Conservation (phyloP, 1,284 basidiomycete genomes). For the Lignosus rhinocerotis region DNA sequence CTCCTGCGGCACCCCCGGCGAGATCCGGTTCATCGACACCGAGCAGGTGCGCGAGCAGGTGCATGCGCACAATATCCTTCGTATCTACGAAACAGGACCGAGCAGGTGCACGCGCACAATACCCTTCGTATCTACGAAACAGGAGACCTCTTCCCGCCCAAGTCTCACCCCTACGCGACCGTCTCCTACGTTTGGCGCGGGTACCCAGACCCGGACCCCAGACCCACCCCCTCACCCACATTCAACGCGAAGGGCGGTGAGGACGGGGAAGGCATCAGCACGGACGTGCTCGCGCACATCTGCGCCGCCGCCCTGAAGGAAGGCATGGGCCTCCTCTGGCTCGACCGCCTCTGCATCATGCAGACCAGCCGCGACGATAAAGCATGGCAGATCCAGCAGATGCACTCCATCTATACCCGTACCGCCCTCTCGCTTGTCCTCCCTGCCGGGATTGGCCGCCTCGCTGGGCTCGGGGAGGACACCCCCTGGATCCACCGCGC, state of each 20-base stretch:
- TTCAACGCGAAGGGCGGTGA: slow-evolving; percentile 17
- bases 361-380: slow-evolving; percentile 18
- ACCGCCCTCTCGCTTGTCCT: slow-evolving; percentile 15
- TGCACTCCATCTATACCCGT: slow-evolving; percentile 15
- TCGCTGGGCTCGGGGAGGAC: slow-evolving; percentile 15
- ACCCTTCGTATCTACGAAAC: slow-evolving; percentile 2
- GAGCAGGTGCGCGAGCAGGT: no score
- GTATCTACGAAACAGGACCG: slow-evolving; percentile 1
- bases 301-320: slow-evolving; percentile 12
- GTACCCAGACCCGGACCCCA: not conserved
- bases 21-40: slow-evolving; percentile 3
- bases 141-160: not conserved
- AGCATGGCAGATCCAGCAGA: slow-evolving; percentile 21
- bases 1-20: not conserved
- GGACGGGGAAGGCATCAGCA: slow-evolving; percentile 16
- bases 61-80: not conserved
- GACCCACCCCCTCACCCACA: not conserved
- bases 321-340: slow-evolving; percentile 15
- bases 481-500: slow-evolving; percentile 22
- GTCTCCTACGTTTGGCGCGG: slow-evolving; percentile 17
- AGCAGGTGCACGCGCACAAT: not conserved
- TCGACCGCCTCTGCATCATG: slow-evolving; percentile 22
- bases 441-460: slow-evolving; percentile 16
- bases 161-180: slow-evolving; percentile 2
- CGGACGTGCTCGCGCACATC: slow-evolving; percentile 9